phyloP scores from a whole-genome alignment of 495 filamentous ascomycete species.

The Penicillium roqueforti region DNA sequence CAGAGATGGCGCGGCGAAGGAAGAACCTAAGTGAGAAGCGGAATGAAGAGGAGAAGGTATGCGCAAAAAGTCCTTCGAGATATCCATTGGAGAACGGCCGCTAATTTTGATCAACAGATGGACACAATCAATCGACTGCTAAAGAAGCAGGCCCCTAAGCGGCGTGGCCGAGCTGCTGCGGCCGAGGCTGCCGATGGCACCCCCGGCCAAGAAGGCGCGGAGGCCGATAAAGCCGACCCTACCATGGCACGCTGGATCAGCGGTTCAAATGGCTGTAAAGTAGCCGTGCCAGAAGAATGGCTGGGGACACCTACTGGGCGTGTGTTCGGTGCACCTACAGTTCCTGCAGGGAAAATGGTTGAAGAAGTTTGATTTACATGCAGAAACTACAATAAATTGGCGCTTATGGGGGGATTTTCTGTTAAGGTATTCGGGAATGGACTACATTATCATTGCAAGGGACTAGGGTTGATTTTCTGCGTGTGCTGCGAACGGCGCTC shows the following conservation, averaged over 20 bases:
- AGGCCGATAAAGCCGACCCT: constrained; percentile 56
- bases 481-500: constrained; percentile 19
- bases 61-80: not conserved
- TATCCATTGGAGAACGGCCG: not conserved
- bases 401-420: constrained; percentile 26
- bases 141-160: constrained; percentile 92
- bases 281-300: constrained; percentile 82
- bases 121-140: constrained; percentile 97
- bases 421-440: constrained; percentile 11
- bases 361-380: constrained; percentile 37
- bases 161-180: constrained; percentile 50
- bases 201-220: constrained; percentile 53
- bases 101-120: constrained; percentile 50
- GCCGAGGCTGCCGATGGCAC: constrained; percentile 46
- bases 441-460: constrained; percentile 5
- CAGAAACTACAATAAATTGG: constrained; percentile 13
- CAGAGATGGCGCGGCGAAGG: constrained; percentile 91
- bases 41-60: constrained; percentile 96
- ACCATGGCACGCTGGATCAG: constrained; percentile 77
- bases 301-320: constrained; percentile 62
- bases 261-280: constrained; percentile 58
- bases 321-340: constrained; percentile 48
- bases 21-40: constrained; percentile 98
- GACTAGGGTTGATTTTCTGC: not conserved
- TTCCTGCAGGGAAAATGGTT: constrained; percentile 37